Evolutionary conservation across 495 filamentous ascomycete species (phyloP), one percentile per base, ranked within the genome.

Genomic region (Penicillium canescens): DNA sequence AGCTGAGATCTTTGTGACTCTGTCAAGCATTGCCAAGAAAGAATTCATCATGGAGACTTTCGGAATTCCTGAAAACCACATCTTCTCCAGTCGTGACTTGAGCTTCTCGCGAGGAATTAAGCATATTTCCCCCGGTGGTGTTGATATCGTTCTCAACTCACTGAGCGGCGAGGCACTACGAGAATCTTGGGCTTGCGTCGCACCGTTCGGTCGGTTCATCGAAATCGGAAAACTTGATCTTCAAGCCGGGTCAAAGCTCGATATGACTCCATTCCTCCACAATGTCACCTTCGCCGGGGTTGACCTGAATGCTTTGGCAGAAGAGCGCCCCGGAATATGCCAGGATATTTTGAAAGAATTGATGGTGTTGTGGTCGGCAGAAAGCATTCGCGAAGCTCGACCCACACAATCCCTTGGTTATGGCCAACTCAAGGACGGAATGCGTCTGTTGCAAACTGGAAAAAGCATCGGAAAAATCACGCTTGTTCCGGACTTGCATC

Each of bases 121-220:
- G 39, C 39, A 20, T 2, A 9, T 9, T 6, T 21, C 39, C 8
- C 6, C 2, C 4, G 14, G 24, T 20, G 23, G 48, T 0, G 38
- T 51, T 1, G 48, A 51, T 9, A 38, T 51, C 3, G 48, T 51
- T n/a, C 24, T 42, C 4, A 42, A 42, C 16, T 42, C 14, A 6
- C 14, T 42, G n/a, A 20, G 14, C 6, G 39, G 39, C 18, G 39
- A 42, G 3, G n/a, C 18, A 9, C 39, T 42, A 9, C 39, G 39
- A 10, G 3, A 9, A 3, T 20, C 14, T 5, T 42, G 14, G 14
- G 18, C 9, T 9, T 42, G 39, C 39, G 7, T 42, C 10, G 39
- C 39, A 18, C 39, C 39, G 4, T 42, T 18, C 4, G 39, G 39
- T 20, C 14, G 39, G 2, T 42, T 42, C 6, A 20, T 42, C 16